Conservation (phyloP, 331 rosid genomes). For the Stylosanthes scabra region DNA sequence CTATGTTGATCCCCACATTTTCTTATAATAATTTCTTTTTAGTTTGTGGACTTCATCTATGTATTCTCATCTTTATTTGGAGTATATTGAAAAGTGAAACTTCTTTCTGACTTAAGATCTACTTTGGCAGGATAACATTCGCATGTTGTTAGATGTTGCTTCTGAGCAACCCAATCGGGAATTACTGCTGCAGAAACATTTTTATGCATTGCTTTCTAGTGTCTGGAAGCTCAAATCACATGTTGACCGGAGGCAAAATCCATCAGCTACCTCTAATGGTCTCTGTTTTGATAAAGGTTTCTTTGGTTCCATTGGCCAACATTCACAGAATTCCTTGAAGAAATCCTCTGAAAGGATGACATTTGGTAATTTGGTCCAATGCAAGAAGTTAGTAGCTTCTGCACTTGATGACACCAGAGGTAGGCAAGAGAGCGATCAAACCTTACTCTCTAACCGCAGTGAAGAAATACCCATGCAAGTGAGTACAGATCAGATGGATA, state of each 20-base stretch:
- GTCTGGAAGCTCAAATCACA: slow-evolving; percentile 71
- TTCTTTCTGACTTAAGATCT: slow-evolving; percentile 13
- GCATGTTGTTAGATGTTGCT: slow-evolving; percentile 75
- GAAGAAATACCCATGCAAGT: slow-evolving; percentile 35
- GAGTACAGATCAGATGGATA: slow-evolving; percentile 59
- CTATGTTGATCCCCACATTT: slow-evolving; percentile 9
- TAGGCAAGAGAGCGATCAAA: slow-evolving; percentile 54
- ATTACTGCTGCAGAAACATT: slow-evolving; percentile 88
- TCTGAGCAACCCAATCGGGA: slow-evolving; percentile 84
- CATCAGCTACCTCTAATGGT: slow-evolving; percentile 57
- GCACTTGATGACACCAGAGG: slow-evolving; percentile 64
- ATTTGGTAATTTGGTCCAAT: slow-evolving; percentile 56
- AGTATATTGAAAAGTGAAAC: not conserved
- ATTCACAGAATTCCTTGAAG: slow-evolving; percentile 54
- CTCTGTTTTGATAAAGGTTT: slow-evolving; percentile 59
- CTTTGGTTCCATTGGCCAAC: slow-evolving; percentile 57
- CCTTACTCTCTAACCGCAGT: slow-evolving; percentile 43
- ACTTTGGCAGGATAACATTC: slow-evolving; percentile 81
- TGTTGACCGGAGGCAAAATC: slow-evolving; percentile 46
- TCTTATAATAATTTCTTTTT: slow-evolving; percentile 20
- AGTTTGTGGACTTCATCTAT: slow-evolving; percentile 17
- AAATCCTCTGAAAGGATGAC: slow-evolving; percentile 62
- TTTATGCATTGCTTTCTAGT: slow-evolving; percentile 76
- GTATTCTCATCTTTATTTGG: slow-evolving; percentile 27
- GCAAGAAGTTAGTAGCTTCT: slow-evolving; percentile 65